phyloP scores from a whole-genome alignment of 2,329 filamentous ascomycete species.

The Didymella exigua region DNA sequence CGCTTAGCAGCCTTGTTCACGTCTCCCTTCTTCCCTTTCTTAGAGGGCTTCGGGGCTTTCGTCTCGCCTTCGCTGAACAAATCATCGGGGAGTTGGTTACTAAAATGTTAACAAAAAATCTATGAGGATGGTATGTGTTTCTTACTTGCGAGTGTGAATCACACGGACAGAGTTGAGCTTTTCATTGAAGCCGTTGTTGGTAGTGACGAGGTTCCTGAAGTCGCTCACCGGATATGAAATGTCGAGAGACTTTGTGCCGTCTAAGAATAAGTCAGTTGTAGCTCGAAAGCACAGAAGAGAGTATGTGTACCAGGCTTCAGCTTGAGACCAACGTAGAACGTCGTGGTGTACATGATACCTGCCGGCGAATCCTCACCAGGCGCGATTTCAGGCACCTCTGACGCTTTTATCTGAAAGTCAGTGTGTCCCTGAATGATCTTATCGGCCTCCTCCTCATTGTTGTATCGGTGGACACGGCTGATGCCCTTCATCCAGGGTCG shows the following conservation, averaged over 20 bases:
- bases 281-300: background rate
- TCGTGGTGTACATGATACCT: slow-evolving; percentile 78
- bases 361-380: slow-evolving; percentile 47
- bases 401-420: slow-evolving; percentile 61
- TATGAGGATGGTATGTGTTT: slow-evolving; percentile 14
- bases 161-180: slow-evolving; percentile 81
- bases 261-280: slow-evolving; percentile 21
- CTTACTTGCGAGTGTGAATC: slow-evolving; percentile 85
- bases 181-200: slow-evolving; percentile 75
- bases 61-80: slow-evolving; percentile 81
- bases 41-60: slow-evolving; percentile 52
- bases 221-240: slow-evolving; percentile 81
- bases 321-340: slow-evolving; percentile 91
- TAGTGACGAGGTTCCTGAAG: slow-evolving; percentile 82
- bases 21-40: slow-evolving; percentile 46
- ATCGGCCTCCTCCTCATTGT: slow-evolving; percentile 65
- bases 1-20: slow-evolving; percentile 47
- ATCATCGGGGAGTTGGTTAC: slow-evolving; percentile 86
- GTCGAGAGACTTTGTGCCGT: slow-evolving; percentile 73
- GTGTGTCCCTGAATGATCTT: slow-evolving; percentile 67
- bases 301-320: slow-evolving; percentile 69
- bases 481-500: slow-evolving; percentile 94
- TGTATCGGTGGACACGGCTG: slow-evolving; percentile 77
- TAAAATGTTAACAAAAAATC: slow-evolving; percentile 49
- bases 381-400: slow-evolving; percentile 53